Conservation (phyloP, 2,329 filamentous ascomycete species). For the Kalmusia sp. region DNA sequence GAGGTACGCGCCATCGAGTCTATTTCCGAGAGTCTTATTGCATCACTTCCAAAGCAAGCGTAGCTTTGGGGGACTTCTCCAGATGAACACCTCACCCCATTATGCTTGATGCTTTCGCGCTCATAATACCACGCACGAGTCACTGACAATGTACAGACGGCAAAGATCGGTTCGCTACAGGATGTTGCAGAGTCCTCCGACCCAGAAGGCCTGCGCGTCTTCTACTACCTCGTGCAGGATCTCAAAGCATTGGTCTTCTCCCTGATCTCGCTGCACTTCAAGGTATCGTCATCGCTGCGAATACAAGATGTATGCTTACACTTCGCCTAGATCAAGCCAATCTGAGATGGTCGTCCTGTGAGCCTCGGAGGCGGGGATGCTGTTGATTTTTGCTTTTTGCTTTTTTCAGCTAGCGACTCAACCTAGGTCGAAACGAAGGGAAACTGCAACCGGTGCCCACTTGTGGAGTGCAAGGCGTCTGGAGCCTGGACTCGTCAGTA, state of each 20-base stretch:
- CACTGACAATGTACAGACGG: slow-evolving; percentile 70
- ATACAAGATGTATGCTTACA: slow-evolving; percentile 1
- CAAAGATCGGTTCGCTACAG: slow-evolving; percentile 95
- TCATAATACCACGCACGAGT: background rate
- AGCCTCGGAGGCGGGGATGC: slow-evolving; percentile 9
- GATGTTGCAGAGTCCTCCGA: slow-evolving; percentile 97
- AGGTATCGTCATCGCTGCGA: slow-evolving; percentile 59
- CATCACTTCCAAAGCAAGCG: background rate
- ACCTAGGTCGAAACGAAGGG: slow-evolving; percentile 12
- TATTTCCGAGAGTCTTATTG: too few relatives aligned
- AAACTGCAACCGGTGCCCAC: background rate
- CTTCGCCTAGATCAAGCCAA: slow-evolving; percentile 71
- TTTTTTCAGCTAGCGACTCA: slow-evolving; percentile 20
- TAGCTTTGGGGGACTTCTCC: background rate
- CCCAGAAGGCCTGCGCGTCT: slow-evolving; percentile 93
- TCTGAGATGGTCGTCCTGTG: slow-evolving; percentile 53
- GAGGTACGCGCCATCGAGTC: slow-evolving; percentile 68
- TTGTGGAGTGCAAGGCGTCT: slow-evolving; percentile 14
- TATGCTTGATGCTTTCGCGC: too few relatives aligned
- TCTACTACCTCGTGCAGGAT: slow-evolving; percentile 98
- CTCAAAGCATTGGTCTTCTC: slow-evolving; percentile 97
- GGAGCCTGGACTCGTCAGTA: slow-evolving; percentile 16
- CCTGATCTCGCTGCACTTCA: slow-evolving; percentile 95
- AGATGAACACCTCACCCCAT: background rate
- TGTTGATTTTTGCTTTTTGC: slow-evolving; percentile 22